These are phyloP conservation scores for Candida glucosophila DNA, from an alignment of 1,139 yeast species.

Conservation along the genomic window DNA sequence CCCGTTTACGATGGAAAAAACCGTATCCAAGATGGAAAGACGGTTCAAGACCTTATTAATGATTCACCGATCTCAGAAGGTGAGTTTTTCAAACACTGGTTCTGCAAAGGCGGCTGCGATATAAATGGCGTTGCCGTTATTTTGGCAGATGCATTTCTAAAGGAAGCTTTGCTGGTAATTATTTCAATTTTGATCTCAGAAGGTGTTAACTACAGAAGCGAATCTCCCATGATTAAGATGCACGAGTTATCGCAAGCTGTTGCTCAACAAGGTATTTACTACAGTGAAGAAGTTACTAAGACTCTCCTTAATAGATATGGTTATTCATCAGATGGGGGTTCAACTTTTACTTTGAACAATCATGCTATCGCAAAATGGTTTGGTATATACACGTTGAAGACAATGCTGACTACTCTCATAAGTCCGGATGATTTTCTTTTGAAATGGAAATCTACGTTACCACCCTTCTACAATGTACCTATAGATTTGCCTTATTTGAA, in stretches of 20 bases:
- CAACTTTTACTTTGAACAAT: slow-evolving; percentile 26
- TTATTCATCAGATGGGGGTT: slow-evolving; percentile 4
- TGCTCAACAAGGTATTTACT: slow-evolving; percentile 6
- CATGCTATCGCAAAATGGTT: slow-evolving; percentile 45
- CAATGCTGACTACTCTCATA: slow-evolving; percentile 19
- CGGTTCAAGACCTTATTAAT: slow-evolving; percentile 26
- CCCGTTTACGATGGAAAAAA: slow-evolving; percentile 40
- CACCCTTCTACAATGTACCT: slow-evolving; percentile 53
- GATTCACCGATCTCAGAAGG: slow-evolving; percentile 47
- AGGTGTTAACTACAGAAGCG: slow-evolving; percentile 17
- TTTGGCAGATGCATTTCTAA: slow-evolving; percentile 14
- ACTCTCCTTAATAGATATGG: slow-evolving; percentile 44
- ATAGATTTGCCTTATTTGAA: slow-evolving; percentile 42
- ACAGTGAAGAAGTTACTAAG: slow-evolving; percentile 26
- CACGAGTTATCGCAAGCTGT: slow-evolving; percentile 13
- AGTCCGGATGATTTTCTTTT: slow-evolving; percentile 44
- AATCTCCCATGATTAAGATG: slow-evolving; percentile 10
- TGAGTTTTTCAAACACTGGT: slow-evolving; percentile 51
- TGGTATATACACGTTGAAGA: slow-evolving; percentile 45
- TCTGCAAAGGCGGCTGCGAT: slow-evolving; percentile 47
- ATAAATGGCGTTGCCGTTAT: slow-evolving; percentile 25
- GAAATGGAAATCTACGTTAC: slow-evolving; percentile 58
- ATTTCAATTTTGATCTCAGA: slow-evolving; percentile 45
- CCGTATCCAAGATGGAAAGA: not conserved
- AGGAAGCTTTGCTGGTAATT: slow-evolving; percentile 29